A percentile compares a stretch with the other conserved stretches of the same genome.
Conservation (phyloP, 768 basidiomycete genomes). For the Gautieria morchelliformis region DNA sequence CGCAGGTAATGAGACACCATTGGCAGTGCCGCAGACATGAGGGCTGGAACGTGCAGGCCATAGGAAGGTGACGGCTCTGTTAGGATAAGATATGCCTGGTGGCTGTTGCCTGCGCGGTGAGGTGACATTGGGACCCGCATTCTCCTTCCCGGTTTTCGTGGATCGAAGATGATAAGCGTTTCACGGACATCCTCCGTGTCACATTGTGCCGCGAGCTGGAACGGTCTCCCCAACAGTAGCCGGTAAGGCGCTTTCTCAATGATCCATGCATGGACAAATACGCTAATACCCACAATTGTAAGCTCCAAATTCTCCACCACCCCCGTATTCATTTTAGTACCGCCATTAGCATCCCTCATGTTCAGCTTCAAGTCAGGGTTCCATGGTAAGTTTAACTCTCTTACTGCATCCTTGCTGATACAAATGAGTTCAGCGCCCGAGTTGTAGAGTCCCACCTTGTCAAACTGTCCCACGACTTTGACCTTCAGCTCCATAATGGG, state of each 20-base stretch:
- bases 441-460: background rate
- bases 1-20: background rate
- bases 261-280: conserved; percentile 9
- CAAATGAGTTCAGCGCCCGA: conserved; percentile 1
- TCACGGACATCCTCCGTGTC: background rate
- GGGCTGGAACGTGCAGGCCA: background rate
- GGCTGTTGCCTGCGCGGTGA: background rate
- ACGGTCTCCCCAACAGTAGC: conserved; percentile 9
- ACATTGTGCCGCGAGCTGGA: background rate
- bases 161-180: background rate
- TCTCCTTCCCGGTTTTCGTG: background rate
- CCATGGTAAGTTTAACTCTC: background rate
- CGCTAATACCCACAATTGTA: background rate
- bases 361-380: background rate
- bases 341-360: conserved; percentile 3
- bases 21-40: background rate
- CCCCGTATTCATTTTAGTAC: background rate
- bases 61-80: background rate
- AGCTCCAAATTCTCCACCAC: conserved; percentile 8
- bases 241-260: conserved; percentile 10
- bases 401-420: background rate
- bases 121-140: background rate
- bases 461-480: background rate
- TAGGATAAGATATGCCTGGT: background rate
- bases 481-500: conserved; percentile 1